Evolutionary conservation across 495 filamentous ascomycete genomes (phyloP).

Genomic region (Apiosordaria backusii): DNA sequence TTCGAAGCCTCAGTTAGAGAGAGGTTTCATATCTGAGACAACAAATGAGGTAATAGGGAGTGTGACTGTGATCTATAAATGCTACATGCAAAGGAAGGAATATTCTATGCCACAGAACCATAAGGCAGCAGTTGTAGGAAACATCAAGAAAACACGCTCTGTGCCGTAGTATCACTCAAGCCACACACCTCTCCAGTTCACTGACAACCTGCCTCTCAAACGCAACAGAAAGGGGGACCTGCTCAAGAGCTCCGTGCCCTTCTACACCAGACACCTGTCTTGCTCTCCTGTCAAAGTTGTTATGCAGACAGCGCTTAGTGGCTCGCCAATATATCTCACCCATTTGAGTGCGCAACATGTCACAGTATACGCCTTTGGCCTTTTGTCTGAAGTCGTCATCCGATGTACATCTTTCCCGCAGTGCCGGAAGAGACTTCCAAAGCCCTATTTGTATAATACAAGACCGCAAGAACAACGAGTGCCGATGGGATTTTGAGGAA

Average conservation of each 20-base stretch:
- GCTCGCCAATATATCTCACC: constrained; percentile 2
- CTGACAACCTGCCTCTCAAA: constrained; percentile 1
- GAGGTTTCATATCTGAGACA: too few relatives aligned
- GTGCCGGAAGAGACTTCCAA: background rate
- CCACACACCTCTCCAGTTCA: constrained; percentile 1
- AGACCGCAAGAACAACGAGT: background rate
- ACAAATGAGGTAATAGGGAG: too few relatives aligned
- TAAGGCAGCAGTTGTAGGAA: too few relatives aligned
- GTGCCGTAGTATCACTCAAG: background rate
- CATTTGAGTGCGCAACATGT: background rate
- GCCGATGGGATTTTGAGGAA: too few relatives aligned
- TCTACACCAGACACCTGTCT: background rate
- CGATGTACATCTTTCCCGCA: background rate
- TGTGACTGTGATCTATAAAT: too few relatives aligned
- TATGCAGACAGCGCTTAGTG: background rate
- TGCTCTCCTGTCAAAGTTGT: background rate
- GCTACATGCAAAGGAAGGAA: too few relatives aligned
- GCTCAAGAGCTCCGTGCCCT: background rate
- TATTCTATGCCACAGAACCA: too few relatives aligned
- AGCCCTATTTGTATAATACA: background rate
- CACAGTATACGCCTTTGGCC: background rate
- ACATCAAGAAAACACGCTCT: too few relatives aligned
- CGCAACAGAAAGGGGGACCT: background rate
- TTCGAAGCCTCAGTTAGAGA: too few relatives aligned
- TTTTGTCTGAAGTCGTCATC: background rate